phyloP scores from a whole-genome alignment of 306 rosid genomes.

The Pyrus bretschneideri region DNA sequence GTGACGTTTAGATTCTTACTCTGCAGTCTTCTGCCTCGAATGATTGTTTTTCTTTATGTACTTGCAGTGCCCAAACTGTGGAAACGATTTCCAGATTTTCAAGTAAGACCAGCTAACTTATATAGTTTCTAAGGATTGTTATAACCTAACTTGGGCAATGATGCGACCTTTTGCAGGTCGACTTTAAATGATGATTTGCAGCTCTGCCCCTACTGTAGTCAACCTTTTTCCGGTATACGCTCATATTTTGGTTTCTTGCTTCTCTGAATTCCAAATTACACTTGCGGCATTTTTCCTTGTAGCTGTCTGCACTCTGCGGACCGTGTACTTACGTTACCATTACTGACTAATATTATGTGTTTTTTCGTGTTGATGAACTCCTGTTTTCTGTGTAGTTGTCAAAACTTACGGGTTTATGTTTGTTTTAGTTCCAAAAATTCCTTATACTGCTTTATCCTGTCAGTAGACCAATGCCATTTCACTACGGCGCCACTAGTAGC shows the following conservation, averaged over 20 bases:
- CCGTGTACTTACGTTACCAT: neutral
- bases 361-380: neutral
- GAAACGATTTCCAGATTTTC: conserved; percentile 90
- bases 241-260: neutral
- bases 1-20: neutral
- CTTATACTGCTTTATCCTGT: neutral
- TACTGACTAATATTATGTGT: neutral
- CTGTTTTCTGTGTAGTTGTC: neutral
- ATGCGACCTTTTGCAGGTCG: conserved; percentile 47
- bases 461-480: neutral
- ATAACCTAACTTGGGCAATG: neutral
- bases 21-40: neutral
- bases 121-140: neutral
- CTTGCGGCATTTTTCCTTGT: neutral
- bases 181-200: conserved; percentile 70
- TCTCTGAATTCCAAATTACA: neutral
- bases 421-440: neutral
- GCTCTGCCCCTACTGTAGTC: conserved; percentile 84
- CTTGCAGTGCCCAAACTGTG: conserved; percentile 94
- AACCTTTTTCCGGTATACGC: conserved; percentile 79
- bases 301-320: neutral
- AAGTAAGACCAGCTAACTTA: conserved; percentile 57
- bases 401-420: neutral
- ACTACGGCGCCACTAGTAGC: neutral
- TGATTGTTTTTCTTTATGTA: conserved; percentile 16